Conservation (phyloP, 371 early-diverging fungal species). For the Entomophthora muscae region DNA sequence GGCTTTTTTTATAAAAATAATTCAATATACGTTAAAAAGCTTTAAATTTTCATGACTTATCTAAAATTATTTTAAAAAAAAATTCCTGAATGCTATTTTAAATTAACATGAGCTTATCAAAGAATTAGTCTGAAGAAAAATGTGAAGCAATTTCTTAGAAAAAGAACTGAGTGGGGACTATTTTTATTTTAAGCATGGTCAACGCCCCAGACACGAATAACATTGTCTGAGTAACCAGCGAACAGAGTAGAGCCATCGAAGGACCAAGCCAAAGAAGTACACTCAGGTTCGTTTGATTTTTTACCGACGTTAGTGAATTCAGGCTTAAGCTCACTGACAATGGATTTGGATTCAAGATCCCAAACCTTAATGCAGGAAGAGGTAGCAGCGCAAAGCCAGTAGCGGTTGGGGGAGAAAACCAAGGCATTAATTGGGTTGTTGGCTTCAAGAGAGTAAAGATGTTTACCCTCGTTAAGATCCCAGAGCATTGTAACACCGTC, state of each 20-base stretch:
- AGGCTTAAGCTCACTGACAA: constrained; percentile 89
- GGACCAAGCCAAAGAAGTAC: constrained; percentile 94
- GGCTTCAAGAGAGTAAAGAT: constrained; percentile 96
- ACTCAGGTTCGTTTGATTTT: constrained; percentile 57
- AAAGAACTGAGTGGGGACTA: too few species aligned
- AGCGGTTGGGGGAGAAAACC: constrained; percentile 97
- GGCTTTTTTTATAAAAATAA: too few species aligned
- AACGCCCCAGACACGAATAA: constrained; percentile 14
- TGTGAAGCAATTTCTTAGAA: too few species aligned
- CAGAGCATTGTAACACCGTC: constrained; percentile 98
- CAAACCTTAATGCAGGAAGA: constrained; percentile 93
- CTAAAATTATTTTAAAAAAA: too few species aligned
- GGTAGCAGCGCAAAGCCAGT: constrained; percentile 99
- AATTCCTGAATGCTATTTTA: too few species aligned
- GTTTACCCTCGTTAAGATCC: constrained; percentile 99
- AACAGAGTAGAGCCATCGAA: constrained; percentile 95
- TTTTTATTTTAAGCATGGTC: too few species aligned
- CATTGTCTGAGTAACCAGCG: constrained; percentile 77
- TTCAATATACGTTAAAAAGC: too few species aligned
- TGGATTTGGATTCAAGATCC: constrained; percentile 95
- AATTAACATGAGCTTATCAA: too few species aligned
- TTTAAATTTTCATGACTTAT: too few species aligned
- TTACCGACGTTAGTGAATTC: constrained; percentile 63
- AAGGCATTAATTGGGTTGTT: constrained; percentile 91
- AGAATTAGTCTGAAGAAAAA: too few species aligned